phyloP scores from a whole-genome alignment of 2,329 filamentous ascomycete genomes.

The Cladophialophora chaetospira region DNA sequence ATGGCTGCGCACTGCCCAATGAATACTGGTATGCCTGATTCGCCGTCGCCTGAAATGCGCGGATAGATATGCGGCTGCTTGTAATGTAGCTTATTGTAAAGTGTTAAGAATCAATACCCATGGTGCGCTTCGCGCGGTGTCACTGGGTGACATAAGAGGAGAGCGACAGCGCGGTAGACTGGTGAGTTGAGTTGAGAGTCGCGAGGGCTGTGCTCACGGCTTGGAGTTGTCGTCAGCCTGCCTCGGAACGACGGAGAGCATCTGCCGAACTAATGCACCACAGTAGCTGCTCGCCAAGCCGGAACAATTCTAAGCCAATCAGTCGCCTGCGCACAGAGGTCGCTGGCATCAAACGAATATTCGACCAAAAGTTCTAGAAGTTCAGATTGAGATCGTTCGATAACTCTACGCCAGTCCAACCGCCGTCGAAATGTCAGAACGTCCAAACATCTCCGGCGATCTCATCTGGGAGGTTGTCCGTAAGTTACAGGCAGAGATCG shows the following conservation, averaged over 20 bases:
- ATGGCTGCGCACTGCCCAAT: constrained; percentile 7
- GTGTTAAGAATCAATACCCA: neutral
- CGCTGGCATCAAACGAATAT: constrained; percentile 13
- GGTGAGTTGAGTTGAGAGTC: neutral
- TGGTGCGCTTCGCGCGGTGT: constrained; percentile 1
- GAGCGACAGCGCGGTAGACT: neutral
- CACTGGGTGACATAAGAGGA: neutral
- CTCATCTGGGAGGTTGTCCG: constrained; percentile 93
- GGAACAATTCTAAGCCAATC: neutral
- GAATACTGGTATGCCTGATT: neutral
- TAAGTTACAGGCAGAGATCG: constrained; percentile 58
- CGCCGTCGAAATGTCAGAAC: constrained; percentile 41
- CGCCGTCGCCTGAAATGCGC: neutral
- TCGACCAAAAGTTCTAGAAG: constrained; percentile 15
- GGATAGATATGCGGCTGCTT: neutral
- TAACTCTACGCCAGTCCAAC: constrained; percentile 6
- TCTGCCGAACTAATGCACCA: neutral
- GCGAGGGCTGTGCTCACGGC: neutral
- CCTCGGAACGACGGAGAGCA: neutral
- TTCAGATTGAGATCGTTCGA: neutral
- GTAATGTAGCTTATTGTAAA: neutral
- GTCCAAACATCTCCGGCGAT: constrained; percentile 81
- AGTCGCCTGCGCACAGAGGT: constrained; percentile 14
- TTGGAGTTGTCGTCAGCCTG: constrained; percentile 19
- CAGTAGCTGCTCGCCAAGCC: constrained; percentile 4